Base-by-base conservation (phyloP, 1,139 yeast genomes). In the Zygosaccharomyces sapae region DNA sequence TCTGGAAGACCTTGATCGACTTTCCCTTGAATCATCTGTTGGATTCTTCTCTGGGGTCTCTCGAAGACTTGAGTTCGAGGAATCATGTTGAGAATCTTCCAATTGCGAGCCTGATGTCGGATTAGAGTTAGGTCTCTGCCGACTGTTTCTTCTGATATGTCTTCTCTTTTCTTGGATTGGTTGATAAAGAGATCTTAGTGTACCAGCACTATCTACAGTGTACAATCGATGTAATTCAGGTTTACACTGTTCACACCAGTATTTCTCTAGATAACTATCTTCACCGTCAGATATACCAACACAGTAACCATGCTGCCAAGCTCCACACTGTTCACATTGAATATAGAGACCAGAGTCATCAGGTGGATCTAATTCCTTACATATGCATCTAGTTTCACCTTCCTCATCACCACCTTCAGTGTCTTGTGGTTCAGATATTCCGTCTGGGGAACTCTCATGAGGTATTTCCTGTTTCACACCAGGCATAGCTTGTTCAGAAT, bases 221-320 rank as follows among this genome's bases (percentile, higher is more conserved):
- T 84, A 55, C 63, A 75, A 57, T 80, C 68, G 22, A 64, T 90
- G 97, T 37, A 84, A 70, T 39, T 85, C 90, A 0, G 96, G 96
- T 55, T 83, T 80, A 70, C 97, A 90, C 58, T 72, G 68, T 63
- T 90, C 98, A 72, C 97, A 88, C 83, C 86, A 86, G 67, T 88
- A 88, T 63, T 83, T 84, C 50, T 87, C 95, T 2, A 96, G 95
- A 1, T 41, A 45, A 16, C 48, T 44, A 29, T 87, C 88, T 50
- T 79, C 84, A 25, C 79, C 82, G 55, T 81, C 77, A 52, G 54
- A 48, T 20, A 63, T 63, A 1, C 96, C 95, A 36, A 90, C 97
- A 70, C 98, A 90, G 68, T 75, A 88, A 2, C 97, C 97, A 65
- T 92, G 98, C 68, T 92, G 97, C 98, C 97, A 92, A 8, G 84